phyloP scores from a whole-genome alignment of 2,329 filamentous ascomycete genomes.

The Aspergillus versicolor region DNA sequence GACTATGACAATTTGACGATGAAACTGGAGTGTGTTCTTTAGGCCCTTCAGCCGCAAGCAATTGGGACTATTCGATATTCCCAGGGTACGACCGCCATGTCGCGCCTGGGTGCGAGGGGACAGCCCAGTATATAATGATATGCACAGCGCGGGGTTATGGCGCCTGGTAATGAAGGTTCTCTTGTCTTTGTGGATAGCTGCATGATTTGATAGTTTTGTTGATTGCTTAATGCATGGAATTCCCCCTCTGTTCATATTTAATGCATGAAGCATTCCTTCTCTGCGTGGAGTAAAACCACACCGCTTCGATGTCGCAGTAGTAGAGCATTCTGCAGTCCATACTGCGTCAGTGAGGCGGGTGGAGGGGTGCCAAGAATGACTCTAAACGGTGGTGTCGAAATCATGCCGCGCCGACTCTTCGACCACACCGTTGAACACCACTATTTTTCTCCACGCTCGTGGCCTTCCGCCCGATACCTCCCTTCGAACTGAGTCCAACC shows the following conservation, averaged over 20 bases:
- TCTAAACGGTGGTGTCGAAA: conserved; percentile 18
- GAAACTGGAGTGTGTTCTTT: conserved; percentile 11
- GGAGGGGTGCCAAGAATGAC: conserved; percentile 18
- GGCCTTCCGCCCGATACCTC: conserved; percentile 4
- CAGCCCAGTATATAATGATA: conserved; percentile 27
- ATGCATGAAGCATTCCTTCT: background rate
- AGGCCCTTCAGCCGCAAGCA: conserved; percentile 5
- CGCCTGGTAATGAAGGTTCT: conserved; percentile 33
- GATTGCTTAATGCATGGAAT: conserved; percentile 20
- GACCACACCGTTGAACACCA: conserved; percentile 4
- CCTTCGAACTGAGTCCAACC: background rate
- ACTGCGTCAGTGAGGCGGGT: conserved; percentile 8
- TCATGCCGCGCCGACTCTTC: background rate
- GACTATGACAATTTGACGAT: conserved; percentile 4
- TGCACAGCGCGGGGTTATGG: conserved; percentile 47
- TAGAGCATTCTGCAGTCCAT: background rate
- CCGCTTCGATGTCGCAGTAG: background rate
- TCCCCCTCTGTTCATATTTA: conserved; percentile 2
- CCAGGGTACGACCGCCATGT: conserved; percentile 13
- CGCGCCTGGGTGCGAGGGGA: conserved; percentile 14
- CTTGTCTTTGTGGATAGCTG: conserved; percentile 22
- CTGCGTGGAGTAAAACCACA: background rate
- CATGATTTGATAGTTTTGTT: conserved; percentile 18
- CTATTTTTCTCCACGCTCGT: conserved; percentile 6
- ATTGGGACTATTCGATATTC: conserved; percentile 8